Conservation (phyloP, 169 alveolate genomes). For the Eimeria acervulina region DNA sequence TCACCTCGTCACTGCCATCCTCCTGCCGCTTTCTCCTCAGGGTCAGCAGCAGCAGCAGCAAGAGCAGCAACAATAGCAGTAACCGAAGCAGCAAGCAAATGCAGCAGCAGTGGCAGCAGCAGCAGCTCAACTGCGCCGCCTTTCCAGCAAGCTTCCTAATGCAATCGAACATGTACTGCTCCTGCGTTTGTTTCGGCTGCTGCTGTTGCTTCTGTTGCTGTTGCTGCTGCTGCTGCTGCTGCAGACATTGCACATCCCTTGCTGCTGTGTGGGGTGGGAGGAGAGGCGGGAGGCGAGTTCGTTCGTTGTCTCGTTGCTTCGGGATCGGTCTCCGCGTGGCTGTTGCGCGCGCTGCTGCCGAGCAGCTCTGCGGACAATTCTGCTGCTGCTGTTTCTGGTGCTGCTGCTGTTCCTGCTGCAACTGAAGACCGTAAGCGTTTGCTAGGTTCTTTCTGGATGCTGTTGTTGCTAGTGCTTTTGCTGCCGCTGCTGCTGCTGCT, state of each 20-base stretch:
- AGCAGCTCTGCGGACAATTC: not conserved
- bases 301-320: not conserved
- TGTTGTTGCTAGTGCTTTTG: not conserved
- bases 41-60: conserved; percentile 54
- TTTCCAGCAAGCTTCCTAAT: not conserved
- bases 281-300: conserved; percentile 14
- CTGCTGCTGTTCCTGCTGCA: conserved; percentile 42
- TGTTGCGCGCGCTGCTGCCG: conserved; percentile 65
- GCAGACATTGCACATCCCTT: conserved; percentile 46
- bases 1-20: not conserved
- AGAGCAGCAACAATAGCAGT: conserved; percentile 26
- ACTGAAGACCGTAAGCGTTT: conserved; percentile 1
- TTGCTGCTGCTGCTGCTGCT: conserved; percentile 63
- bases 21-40: conserved; percentile 41
- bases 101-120: conserved; percentile 5
- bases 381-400: conserved; percentile 64
- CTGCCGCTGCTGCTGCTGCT: conserved; percentile 14
- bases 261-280: conserved; percentile 62
- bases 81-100: conserved; percentile 22
- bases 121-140: not conserved
- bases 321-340: conserved; percentile 55
- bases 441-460: not conserved
- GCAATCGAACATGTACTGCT: not conserved
- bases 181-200: conserved; percentile 19
- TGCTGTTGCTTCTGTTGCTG: conserved; percentile 33